Evolutionary conservation across 257 asterid genomes (phyloP).

Genomic region (Lycium ferocissimum): DNA sequence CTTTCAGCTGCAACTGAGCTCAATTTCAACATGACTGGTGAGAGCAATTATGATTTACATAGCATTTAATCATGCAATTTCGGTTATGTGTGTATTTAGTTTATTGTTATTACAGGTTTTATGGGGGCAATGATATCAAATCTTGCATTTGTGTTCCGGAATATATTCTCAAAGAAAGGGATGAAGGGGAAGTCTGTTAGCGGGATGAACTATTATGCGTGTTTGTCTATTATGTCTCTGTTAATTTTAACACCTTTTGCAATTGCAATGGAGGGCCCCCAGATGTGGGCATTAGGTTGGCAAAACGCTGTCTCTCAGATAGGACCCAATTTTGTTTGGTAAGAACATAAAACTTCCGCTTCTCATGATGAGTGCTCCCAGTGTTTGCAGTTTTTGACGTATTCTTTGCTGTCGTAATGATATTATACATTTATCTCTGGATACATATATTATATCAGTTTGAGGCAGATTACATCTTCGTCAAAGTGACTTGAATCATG

Average conservation of each 20-base stretch:
- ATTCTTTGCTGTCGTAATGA: not conserved
- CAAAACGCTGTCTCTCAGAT: constrained; percentile 33
- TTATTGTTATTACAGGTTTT: constrained; percentile 27
- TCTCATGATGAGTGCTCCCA: not conserved
- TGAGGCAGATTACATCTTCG: not conserved
- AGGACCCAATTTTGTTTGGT: constrained; percentile 41
- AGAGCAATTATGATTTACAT: not conserved
- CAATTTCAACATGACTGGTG: constrained; percentile 40
- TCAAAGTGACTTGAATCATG: not conserved
- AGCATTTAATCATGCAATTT: not conserved
- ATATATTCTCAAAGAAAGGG: constrained; percentile 37
- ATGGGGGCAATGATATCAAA: constrained; percentile 40
- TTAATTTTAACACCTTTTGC: constrained; percentile 38
- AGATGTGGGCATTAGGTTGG: constrained; percentile 39
- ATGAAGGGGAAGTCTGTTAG: constrained; percentile 38
- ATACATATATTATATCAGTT: not conserved
- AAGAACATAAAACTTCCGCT: not conserved
- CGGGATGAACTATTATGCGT: constrained; percentile 41
- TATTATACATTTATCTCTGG: not conserved
- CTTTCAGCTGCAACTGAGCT: constrained; percentile 40
- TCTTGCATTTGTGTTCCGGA: constrained; percentile 38
- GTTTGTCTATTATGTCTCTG: constrained; percentile 38
- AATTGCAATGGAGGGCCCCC: constrained; percentile 37
- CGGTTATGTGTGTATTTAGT: not conserved
- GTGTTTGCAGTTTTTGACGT: not conserved